Conservation (phyloP, 164 flowering plant genomes). For the Magnolia kwangsiensis region DNA sequence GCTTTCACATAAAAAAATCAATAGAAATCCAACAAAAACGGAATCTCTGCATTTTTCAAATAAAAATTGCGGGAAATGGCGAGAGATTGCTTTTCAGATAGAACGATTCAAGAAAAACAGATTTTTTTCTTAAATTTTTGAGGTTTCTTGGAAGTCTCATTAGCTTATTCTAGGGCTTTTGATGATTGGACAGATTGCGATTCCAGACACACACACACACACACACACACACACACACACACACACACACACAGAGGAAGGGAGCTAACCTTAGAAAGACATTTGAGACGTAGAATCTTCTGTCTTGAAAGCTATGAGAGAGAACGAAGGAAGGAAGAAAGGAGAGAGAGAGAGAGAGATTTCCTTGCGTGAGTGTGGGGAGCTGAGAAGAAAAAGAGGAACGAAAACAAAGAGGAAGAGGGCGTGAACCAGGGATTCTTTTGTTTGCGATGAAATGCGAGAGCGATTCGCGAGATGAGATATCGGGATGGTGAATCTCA, state of each 20-base stretch:
- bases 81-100: too few species aligned
- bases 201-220: neutral
- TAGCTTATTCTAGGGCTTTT: neutral
- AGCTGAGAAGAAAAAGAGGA: neutral
- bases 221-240: too few species aligned
- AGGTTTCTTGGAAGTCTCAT: neutral
- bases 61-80: too few species aligned
- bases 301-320: neutral
- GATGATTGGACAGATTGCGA: neutral
- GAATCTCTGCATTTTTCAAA: too few species aligned
- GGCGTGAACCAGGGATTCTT: neutral
- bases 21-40: neutral
- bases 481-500: neutral
- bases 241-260: neutral
- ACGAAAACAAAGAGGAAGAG: neutral
- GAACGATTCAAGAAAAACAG: neutral
- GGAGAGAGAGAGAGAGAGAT: conserved; percentile 1
- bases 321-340: neutral
- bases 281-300: neutral
- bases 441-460: neutral
- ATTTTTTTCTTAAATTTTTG: neutral
- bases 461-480: neutral
- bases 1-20: neutral
- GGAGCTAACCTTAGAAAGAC: conserved; percentile 5
- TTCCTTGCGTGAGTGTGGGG: neutral